Evolutionary conservation across 805 yeast genomes (phyloP).

Genomic region (Starmerella floris): DNA sequence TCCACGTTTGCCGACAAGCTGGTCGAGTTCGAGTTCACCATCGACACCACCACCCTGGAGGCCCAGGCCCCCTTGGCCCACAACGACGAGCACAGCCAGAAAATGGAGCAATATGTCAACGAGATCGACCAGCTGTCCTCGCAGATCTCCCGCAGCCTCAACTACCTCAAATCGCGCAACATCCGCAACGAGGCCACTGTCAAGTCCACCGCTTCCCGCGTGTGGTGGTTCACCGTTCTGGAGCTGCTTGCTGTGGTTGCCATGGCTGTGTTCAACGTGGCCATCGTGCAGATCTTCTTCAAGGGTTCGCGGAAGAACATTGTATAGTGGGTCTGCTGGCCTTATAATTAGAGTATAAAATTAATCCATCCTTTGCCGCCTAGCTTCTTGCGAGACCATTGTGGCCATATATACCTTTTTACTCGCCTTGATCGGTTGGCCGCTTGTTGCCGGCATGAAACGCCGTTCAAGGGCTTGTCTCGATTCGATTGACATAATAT

Average conservation of each 20-base stretch:
- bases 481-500: no score
- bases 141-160: constrained; percentile 33
- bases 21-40: constrained; percentile 63
- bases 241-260: constrained; percentile 64
- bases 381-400: no score
- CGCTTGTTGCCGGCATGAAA: no score
- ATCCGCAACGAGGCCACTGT: constrained; percentile 85
- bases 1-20: constrained; percentile 70
- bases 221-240: constrained; percentile 59
- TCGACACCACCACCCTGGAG: constrained; percentile 33
- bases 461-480: no score
- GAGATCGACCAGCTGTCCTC: constrained; percentile 23
- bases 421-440: no score
- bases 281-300: constrained; percentile 73
- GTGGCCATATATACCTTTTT: no score
- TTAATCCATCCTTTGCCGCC: no score
- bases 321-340: no score
- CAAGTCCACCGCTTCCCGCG: constrained; percentile 60
- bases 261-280: constrained; percentile 62
- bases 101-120: constrained; percentile 25
- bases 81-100: constrained; percentile 23
- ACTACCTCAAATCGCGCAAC: constrained; percentile 80
- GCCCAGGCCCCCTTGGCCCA: constrained; percentile 45
- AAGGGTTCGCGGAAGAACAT: constrained; percentile 32
- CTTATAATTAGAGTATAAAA: no score